Evolutionary conservation across 352 stramenopile genomes (phyloP).

Genomic region (Sclerospora graminicola): DNA sequence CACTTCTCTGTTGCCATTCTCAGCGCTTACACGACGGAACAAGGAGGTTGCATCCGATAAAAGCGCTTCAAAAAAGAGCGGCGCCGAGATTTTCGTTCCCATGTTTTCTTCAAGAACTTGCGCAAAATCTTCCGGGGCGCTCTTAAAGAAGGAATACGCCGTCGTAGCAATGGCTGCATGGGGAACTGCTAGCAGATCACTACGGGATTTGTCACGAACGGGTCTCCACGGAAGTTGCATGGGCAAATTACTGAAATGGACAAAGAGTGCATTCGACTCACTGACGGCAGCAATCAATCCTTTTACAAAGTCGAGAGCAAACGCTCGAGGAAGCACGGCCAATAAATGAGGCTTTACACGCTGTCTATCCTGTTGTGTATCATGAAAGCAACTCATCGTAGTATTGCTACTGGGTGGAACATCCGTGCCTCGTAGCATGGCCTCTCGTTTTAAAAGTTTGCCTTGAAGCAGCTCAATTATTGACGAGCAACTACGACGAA

Average conservation of each 20-base stretch:
- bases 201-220: background rate
- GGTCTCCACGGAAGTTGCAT: slow-evolving; percentile 38
- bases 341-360: slow-evolving; percentile 7
- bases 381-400: slow-evolving; percentile 1
- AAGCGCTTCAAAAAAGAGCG: slow-evolving; percentile 44
- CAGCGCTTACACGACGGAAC: slow-evolving; percentile 20
- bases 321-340: slow-evolving; percentile 19
- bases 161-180: slow-evolving; percentile 5
- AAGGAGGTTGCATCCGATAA: slow-evolving; percentile 50
- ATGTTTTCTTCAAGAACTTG: slow-evolving; percentile 38
- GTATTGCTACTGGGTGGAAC: slow-evolving; percentile 2
- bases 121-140: slow-evolving; percentile 26
- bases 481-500: slow-evolving; percentile 11
- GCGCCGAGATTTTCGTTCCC: slow-evolving; percentile 26
- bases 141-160: slow-evolving; percentile 42
- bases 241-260: slow-evolving; percentile 24
- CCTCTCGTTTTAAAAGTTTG: slow-evolving; percentile 1
- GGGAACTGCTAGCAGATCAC: background rate
- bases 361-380: slow-evolving; percentile 2
- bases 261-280: slow-evolving; percentile 16
- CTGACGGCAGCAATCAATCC: slow-evolving; percentile 31
- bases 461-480: slow-evolving; percentile 17
- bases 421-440: background rate
- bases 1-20: slow-evolving; percentile 48
- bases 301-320: slow-evolving; percentile 49